A percentile compares a stretch with the other conserved stretches of the same genome.
phyloP scores from a whole-genome alignment of 1,284 basidiomycete genomes.

The Tilletia walkeri region DNA sequence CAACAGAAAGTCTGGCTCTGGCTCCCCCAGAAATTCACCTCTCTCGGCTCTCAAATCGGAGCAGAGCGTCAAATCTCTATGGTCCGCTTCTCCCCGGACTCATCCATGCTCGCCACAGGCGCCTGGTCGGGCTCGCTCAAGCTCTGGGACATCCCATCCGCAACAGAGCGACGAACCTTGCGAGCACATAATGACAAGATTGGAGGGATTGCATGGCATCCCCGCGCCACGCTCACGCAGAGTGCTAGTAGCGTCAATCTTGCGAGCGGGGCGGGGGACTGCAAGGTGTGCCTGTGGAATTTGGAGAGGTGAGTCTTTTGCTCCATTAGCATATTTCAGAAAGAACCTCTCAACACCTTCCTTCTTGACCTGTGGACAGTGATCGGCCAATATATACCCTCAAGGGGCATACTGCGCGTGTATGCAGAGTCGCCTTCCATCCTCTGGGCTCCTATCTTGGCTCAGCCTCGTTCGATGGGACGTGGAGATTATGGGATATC shows the following conservation, averaged over 20 bases:
- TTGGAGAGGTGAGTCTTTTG: conserved; percentile 66
- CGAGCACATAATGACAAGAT: conserved; percentile 84
- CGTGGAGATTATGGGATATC: conserved; percentile 98
- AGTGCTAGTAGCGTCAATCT: conserved; percentile 73
- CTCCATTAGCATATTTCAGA: background rate
- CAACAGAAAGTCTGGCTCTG: background rate
- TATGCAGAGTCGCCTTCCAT: conserved; percentile 92
- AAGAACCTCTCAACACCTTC: background rate
- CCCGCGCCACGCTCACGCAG: conserved; percentile 80
- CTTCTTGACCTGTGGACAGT: conserved; percentile 57
- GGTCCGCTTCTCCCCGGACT: conserved; percentile 91
- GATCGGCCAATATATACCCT: conserved; percentile 76
- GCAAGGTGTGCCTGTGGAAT: conserved; percentile 83
- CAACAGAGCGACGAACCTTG: conserved; percentile 30
- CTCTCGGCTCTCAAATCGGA: conserved; percentile 94
- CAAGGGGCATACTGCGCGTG: conserved; percentile 82
- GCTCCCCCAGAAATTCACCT: conserved; percentile 70
- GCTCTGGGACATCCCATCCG: conserved; percentile 86
- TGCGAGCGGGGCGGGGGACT: conserved; percentile 86
- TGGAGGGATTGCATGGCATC: conserved; percentile 97
- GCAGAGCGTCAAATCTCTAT: conserved; percentile 91
- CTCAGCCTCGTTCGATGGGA: conserved; percentile 93
- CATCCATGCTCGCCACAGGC: conserved; percentile 79
- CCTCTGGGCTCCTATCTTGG: conserved; percentile 89
- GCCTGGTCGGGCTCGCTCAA: conserved; percentile 95